Percentiles rank a stretch among this genome's conserved stretches.
Conservation (phyloP, 768 basidiomycete species). For the Amanita brunnescens region DNA sequence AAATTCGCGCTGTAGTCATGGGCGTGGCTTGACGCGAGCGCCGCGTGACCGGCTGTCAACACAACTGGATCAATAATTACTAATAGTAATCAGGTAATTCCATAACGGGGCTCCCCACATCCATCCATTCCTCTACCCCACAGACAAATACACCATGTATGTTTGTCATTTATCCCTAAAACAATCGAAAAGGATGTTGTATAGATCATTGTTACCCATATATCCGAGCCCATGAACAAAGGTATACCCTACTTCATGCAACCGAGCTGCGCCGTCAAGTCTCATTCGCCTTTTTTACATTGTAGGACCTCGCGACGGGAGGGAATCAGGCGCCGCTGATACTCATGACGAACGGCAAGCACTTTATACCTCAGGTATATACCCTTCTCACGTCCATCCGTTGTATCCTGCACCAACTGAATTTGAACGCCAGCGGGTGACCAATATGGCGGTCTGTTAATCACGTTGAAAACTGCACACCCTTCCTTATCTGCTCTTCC, state of each 20-base stretch:
- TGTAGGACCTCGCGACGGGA: not conserved
- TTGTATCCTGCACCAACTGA: not conserved
- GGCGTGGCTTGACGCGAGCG: not conserved
- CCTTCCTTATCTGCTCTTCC: not conserved
- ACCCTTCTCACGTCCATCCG: not conserved
- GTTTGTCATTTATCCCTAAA: not conserved
- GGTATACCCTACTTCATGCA: not conserved
- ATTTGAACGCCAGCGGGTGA: not conserved
- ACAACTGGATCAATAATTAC: too few relatives aligned
- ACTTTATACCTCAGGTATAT: not conserved
- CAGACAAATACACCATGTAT: not conserved
- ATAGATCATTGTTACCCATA: not conserved
- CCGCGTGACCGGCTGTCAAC: slow-evolving; percentile 1
- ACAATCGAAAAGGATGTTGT: not conserved
- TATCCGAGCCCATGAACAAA: not conserved
- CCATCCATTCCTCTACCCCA: not conserved
- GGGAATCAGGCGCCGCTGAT: not conserved
- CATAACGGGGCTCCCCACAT: not conserved
- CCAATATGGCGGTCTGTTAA: not conserved
- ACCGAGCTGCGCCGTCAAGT: not conserved
- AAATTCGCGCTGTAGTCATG: slow-evolving; percentile 1
- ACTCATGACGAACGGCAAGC: not conserved
- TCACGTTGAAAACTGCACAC: not conserved
- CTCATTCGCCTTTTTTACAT: not conserved
- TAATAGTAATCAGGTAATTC: not conserved